Percentiles rank a stretch among this genome's conserved stretches.
Evolutionary conservation across 805 yeast genomes (phyloP).

Genomic region (Wickerhamiella azyma): DNA sequence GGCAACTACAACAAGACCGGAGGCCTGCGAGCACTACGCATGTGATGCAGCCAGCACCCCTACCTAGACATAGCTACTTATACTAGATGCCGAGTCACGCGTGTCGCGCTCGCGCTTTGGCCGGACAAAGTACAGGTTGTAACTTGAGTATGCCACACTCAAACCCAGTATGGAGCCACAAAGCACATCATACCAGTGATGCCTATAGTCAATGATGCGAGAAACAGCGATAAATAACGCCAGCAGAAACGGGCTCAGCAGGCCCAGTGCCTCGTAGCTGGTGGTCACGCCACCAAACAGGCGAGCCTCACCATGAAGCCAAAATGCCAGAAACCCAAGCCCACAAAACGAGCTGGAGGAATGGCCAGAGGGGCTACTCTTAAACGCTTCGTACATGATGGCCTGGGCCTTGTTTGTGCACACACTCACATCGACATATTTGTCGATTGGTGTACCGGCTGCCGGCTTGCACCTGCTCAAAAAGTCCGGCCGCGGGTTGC

Average conservation of each 20-base stretch:
- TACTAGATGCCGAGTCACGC: too few relatives aligned
- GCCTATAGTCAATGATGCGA: conserved; percentile 85
- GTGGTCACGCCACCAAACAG: conserved; percentile 24
- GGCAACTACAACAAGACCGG: too few relatives aligned
- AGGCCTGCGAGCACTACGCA: too few relatives aligned
- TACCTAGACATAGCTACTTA: too few relatives aligned
- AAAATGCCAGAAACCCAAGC: conserved; percentile 33
- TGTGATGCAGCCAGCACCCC: too few relatives aligned
- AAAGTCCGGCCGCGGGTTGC: conserved; percentile 87
- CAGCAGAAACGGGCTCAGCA: conserved; percentile 31
- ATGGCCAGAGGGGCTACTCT: conserved; percentile 48
- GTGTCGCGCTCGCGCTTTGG: too few relatives aligned
- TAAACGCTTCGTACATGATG: conserved; percentile 37
- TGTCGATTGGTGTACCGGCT: conserved; percentile 36
- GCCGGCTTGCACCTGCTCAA: conserved; percentile 70
- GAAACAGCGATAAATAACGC: conserved; percentile 72
- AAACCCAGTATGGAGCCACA: conserved; percentile 60
- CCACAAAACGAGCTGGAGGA: conserved; percentile 41
- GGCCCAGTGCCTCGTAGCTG: not conserved
- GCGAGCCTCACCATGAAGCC: conserved; percentile 36
- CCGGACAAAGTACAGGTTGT: not conserved
- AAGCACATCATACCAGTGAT: conserved; percentile 75
- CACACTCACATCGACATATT: conserved; percentile 22
- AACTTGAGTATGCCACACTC: not conserved
- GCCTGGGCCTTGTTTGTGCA: conserved; percentile 25